phyloP scores from a whole-genome alignment of 164 flowering plant species.

The Liquidambar formosana region DNA sequence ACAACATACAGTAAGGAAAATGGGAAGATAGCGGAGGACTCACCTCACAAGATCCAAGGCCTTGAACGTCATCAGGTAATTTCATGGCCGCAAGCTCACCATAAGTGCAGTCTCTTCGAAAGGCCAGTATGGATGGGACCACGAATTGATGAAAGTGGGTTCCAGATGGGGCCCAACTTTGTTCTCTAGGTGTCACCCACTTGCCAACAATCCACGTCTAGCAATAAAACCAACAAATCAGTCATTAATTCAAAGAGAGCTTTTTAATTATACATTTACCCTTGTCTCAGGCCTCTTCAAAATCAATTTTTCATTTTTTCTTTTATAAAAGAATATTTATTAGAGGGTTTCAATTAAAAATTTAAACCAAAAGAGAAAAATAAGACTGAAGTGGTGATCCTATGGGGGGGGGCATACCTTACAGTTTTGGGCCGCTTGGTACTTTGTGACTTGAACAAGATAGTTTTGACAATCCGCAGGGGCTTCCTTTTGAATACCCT shows the following conservation, averaged over 20 bases:
- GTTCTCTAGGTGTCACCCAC: constrained; percentile 76
- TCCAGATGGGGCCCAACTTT: constrained; percentile 84
- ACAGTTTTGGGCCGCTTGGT: constrained; percentile 76
- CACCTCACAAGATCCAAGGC: constrained; percentile 91
- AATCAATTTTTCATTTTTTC: no score
- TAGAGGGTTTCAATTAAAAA: no score
- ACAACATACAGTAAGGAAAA: background rate
- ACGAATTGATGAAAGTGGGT: constrained; percentile 94
- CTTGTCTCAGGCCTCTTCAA: no score
- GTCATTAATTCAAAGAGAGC: no score
- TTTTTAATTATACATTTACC: no score
- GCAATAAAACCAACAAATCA: background rate
- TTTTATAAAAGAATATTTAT: no score
- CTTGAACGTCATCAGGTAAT: constrained; percentile 78
- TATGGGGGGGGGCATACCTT: constrained; percentile 39
- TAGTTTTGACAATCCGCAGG: constrained; percentile 56
- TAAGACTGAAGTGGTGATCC: no score
- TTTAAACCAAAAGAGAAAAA: no score
- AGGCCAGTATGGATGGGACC: constrained; percentile 72
- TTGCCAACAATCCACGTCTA: constrained; percentile 96
- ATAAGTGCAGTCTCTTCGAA: constrained; percentile 82
- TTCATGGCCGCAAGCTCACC: constrained; percentile 93
- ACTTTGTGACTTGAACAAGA: constrained; percentile 86
- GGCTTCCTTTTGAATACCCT: constrained; percentile 78
- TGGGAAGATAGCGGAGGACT: no score